phyloP scores from a whole-genome alignment of 805 yeast species.

The Myxozyma neotropica region DNA sequence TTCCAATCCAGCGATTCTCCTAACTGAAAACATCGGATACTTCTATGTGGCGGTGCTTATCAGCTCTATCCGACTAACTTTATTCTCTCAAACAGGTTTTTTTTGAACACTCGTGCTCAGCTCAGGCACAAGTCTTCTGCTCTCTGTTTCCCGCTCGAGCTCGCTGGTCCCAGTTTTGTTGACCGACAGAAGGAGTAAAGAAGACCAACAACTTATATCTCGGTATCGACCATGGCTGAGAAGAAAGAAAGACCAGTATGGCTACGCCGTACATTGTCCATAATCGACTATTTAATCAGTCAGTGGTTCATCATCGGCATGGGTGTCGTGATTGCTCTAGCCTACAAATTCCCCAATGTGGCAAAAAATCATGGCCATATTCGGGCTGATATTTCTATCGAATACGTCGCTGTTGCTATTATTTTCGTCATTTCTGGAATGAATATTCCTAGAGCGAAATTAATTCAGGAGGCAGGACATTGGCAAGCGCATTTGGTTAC shows the following conservation, averaged over 20 bases:
- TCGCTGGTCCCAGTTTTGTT: neutral
- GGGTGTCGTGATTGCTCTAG: slow-evolving; percentile 73
- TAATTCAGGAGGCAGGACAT: slow-evolving; percentile 63
- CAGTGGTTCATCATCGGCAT: slow-evolving; percentile 76
- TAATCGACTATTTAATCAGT: slow-evolving; percentile 13
- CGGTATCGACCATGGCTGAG: slow-evolving; percentile 4
- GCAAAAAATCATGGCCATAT: slow-evolving; percentile 82
- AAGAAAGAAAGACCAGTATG: slow-evolving; percentile 7
- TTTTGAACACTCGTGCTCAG: neutral
- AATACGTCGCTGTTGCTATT: slow-evolving; percentile 83
- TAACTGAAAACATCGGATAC: too few species aligned
- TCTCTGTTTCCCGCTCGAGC: neutral
- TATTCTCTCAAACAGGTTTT: too few species aligned
- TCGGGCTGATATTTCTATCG: slow-evolving; percentile 72
- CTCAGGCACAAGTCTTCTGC: neutral
- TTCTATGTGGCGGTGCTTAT: slow-evolving; percentile 12
- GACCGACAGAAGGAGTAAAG: neutral
- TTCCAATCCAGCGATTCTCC: neutral
- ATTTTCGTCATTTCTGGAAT: slow-evolving; percentile 82
- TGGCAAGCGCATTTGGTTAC: slow-evolving; percentile 85
- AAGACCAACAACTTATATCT: neutral
- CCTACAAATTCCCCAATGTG: slow-evolving; percentile 76
- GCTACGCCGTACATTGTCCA: slow-evolving; percentile 5
- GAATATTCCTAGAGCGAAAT: slow-evolving; percentile 66
- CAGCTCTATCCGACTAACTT: slow-evolving; percentile 7